Base-by-base conservation (phyloP, 495 filamentous ascomycete species). In the Chaetomidium leptoderma region DNA sequence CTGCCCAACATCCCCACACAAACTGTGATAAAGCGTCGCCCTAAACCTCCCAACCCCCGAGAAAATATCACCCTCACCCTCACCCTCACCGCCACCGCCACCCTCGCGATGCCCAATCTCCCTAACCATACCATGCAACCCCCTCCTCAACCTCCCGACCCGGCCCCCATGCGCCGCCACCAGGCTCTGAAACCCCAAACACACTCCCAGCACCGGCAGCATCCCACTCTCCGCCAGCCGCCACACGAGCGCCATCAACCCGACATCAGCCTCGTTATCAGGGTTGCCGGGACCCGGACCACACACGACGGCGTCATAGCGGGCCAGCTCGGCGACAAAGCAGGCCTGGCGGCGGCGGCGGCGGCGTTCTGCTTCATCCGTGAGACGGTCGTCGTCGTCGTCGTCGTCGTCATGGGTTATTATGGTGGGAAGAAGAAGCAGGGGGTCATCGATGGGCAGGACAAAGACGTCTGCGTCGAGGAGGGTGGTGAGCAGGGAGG, bases 181-280 rank as follows among this genome's bases (percentile, higher is more conserved):
- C 49, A 98, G 69, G 64, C 86, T 91, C 70, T 98, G 93, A 64
- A 96, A 95, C 0, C 93, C 93, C 0, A 97, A 78, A 64, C 92
- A 98, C 37, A 98, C 91, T 1, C 93, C 93, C 26, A 97, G 76
- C 11, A 92, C 83, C 0, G 92, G 92, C 3, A 92, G 52, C 6
- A 86, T 11, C 30, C 86, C 66, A 9, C 74, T 70, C 7, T 78
- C 78, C 4, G 69, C 63, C 1, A 95, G 75, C 30, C 72, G 73
- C 92, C 92, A 97, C 30, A 96, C 75, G 47, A 84, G 73, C n/a
- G 68, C 72, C 74, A 95, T 88, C 52, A 95, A 75, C 4, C 92
- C 91, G 27, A 95, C 82, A 71, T 96, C 91, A 19, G 74, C 65
- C 7, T 75, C 63, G 19, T 78, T 65, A 47, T 76, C 73, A 0